A percentile compares a stretch with the other conserved stretches of the same genome.
Conservation (phyloP, 2,329 filamentous ascomycete species). For the Aspergillus tamarii region DNA sequence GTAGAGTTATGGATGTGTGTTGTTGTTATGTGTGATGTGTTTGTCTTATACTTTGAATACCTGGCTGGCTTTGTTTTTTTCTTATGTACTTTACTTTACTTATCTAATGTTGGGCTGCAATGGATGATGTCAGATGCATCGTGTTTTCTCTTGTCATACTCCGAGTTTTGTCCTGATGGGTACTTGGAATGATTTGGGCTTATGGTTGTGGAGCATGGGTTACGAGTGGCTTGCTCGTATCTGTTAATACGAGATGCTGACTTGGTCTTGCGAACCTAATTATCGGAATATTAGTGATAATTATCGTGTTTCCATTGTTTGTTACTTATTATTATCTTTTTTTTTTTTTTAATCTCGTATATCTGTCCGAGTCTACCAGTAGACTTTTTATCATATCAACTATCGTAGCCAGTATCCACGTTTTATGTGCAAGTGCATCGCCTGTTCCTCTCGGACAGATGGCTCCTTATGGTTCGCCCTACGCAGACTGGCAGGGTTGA, state of each 20-base stretch:
- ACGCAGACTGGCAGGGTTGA: constrained; percentile 9
- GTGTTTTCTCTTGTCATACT: no score
- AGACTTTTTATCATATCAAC: not conserved
- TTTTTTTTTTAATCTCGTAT: not conserved
- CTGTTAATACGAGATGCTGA: not conserved
- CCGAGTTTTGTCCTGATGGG: not conserved
- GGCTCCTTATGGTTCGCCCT: constrained; percentile 22
- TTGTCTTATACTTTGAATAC: not conserved
- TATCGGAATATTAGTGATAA: not conserved
- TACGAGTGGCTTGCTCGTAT: not conserved
- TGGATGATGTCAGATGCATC: not conserved
- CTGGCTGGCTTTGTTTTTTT: not conserved
- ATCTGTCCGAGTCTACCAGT: not conserved
- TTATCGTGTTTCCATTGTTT: not conserved
- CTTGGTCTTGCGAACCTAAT: not conserved
- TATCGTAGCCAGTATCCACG: constrained; percentile 33
- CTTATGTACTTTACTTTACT: not conserved
- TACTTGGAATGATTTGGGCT: not conserved
- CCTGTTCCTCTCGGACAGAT: constrained; percentile 32
- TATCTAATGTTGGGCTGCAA: not conserved
- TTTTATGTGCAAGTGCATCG: constrained; percentile 31
- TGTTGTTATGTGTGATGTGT: not conserved
- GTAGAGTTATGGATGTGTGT: not conserved
- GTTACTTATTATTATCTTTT: not conserved
- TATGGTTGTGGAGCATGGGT: not conserved